Conservation (phyloP, 177 flowering plant species). For the Telopea speciosissima region DNA sequence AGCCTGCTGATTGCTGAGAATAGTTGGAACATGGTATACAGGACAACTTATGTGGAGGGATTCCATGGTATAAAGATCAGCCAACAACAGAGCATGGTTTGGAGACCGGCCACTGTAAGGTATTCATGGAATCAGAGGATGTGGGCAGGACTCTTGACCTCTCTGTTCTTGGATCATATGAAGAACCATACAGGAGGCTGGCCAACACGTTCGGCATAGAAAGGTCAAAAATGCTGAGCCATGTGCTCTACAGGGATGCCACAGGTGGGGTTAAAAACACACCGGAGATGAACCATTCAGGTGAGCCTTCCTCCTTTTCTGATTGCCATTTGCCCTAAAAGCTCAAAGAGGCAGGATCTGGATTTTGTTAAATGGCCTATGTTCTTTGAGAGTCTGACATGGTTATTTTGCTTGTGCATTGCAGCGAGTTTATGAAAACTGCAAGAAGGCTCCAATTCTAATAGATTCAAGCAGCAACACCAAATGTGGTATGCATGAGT, state of each 20-base stretch:
- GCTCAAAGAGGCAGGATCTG: not conserved
- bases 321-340: not conserved
- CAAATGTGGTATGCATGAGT: too few relatives aligned
- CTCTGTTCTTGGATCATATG: constrained; percentile 65
- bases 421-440: constrained; percentile 56
- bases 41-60: constrained; percentile 27
- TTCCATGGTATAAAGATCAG: constrained; percentile 29
- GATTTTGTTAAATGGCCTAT: not conserved
- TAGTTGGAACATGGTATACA: constrained; percentile 9
- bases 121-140: constrained; percentile 75
- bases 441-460: constrained; percentile 54
- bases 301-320: constrained; percentile 23
- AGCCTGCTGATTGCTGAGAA: too few relatives aligned
- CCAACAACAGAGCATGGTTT: constrained; percentile 29
- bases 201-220: constrained; percentile 65
- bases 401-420: not conserved
- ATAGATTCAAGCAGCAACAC: constrained; percentile 35
- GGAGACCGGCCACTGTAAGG: constrained; percentile 74
- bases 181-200: constrained; percentile 56
- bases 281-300: constrained; percentile 85
- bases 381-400: not conserved
- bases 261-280: constrained; percentile 54
- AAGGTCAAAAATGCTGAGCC: constrained; percentile 38
- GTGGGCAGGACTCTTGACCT: constrained; percentile 82
- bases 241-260: constrained; percentile 57